Conservation (phyloP, 129 eudicot species). For the Centaurea solstitialis region DNA sequence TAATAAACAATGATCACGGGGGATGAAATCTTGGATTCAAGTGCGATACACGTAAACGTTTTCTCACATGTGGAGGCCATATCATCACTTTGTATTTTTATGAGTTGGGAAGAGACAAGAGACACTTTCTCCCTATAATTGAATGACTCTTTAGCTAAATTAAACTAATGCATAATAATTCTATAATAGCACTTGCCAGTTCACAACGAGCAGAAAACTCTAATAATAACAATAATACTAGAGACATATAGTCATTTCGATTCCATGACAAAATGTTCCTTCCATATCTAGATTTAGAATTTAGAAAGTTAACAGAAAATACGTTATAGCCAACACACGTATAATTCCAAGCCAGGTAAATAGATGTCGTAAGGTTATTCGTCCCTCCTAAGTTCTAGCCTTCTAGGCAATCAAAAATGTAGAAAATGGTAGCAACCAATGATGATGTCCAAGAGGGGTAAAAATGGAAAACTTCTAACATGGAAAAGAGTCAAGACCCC, state of each 20-base stretch:
- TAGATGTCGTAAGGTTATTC: too few relatives aligned
- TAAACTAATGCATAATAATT: not conserved
- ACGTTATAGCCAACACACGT: too few relatives aligned
- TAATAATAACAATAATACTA: conserved; percentile 6
- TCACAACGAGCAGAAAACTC: conserved; percentile 12
- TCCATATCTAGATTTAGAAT: not conserved
- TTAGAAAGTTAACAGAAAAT: not conserved
- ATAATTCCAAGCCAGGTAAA: too few relatives aligned
- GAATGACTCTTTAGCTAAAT: conserved; percentile 21
- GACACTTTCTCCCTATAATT: conserved; percentile 65
- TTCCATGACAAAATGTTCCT: conserved; percentile 16
- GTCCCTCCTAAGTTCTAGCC: too few relatives aligned
- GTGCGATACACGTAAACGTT: conserved; percentile 56
- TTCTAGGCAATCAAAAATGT: not conserved
- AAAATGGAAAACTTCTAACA: not conserved
- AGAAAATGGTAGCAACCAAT: not conserved
- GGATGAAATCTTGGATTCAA: conserved; percentile 73
- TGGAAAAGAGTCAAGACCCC: not conserved
- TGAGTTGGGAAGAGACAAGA: conserved; percentile 56
- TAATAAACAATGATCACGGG: conserved; percentile 38
- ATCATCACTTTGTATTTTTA: conserved; percentile 71
- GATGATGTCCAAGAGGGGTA: not conserved
- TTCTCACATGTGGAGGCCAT: conserved; percentile 58
- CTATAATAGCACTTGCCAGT: conserved; percentile 28
- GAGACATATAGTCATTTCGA: conserved; percentile 7